These are phyloP conservation scores for Boletus rubropictus DNA, from an alignment of 768 basidiomycete genomes.

Conservation along the genomic window DNA sequence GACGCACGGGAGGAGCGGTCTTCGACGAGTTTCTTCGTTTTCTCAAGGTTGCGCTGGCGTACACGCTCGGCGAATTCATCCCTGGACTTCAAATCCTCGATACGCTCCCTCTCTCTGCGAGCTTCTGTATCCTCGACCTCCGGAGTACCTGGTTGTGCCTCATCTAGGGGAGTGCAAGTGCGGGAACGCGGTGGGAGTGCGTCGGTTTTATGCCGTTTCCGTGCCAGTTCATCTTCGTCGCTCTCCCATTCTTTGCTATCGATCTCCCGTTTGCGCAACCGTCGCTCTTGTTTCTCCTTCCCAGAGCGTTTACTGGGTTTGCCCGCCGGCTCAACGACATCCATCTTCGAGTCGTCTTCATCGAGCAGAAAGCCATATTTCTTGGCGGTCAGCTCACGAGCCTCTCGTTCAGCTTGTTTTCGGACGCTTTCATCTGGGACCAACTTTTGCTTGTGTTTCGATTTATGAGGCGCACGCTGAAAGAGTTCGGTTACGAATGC, in stretches of 20 bases:
- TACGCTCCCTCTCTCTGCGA: constrained; percentile 64
- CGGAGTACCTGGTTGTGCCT: constrained; percentile 38
- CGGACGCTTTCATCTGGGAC: constrained; percentile 39
- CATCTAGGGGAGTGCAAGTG: constrained; percentile 26
- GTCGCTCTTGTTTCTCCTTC: constrained; percentile 55
- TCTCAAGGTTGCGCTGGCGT: constrained; percentile 72
- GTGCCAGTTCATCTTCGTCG: constrained; percentile 75
- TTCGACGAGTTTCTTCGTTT: constrained; percentile 85
- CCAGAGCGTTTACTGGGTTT: constrained; percentile 22
- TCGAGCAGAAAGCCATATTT: constrained; percentile 83
- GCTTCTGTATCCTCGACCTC: constrained; percentile 77
- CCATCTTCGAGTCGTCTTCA: constrained; percentile 58
- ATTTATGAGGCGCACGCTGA: constrained; percentile 68
- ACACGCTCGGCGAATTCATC: constrained; percentile 93
- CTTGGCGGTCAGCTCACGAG: constrained; percentile 60
- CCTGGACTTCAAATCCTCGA: constrained; percentile 77
- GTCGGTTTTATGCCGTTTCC: constrained; percentile 59
- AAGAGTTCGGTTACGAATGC: constrained; percentile 76
- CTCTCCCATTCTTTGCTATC: constrained; percentile 86
- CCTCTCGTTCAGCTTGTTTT: constrained; percentile 70
- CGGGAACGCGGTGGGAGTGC: constrained; percentile 23
- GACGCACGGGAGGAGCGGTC: constrained; percentile 78
- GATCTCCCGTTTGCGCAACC: constrained; percentile 74
- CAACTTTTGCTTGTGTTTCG: constrained; percentile 56
- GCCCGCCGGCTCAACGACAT: constrained; percentile 35